Evolutionary conservation across 2,329 filamentous ascomycete species (phyloP), one percentile per base, ranked within the genome.

Genomic region (Apiospora kogelbergensis): DNA sequence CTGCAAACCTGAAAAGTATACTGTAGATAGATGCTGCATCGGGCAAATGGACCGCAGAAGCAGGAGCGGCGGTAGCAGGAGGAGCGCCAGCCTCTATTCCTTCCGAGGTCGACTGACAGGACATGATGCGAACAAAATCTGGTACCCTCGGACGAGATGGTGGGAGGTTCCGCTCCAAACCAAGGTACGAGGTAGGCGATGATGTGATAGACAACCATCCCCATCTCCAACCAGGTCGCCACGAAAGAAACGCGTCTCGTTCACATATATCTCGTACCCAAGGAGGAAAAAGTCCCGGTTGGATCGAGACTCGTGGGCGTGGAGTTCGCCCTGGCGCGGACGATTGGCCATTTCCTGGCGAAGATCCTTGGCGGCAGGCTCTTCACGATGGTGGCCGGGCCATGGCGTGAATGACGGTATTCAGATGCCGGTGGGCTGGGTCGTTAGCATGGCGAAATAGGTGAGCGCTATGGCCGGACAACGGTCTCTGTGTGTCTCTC

Each of bases 11-110:
- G 26, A 60, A 60, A 60, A 37, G 17, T 60, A 60, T 60, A 60
- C 53, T 60, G 53, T 60, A 60, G 53, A 60, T 60, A 60, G 53
- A 60, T 60, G 53, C 53, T 33, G 53, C 53, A 37, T 60, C 30
- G 53, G 53, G 30, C 30, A n/a, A 37, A 60, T 60, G 53, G 53
- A 30, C 30, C 26, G 20, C 10, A 60, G 7, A 3, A 60, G 53
- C 30, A 60, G 17, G 26, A 60, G 20, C 20, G 22, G 44, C 44
- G 22, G 7, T n/a, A 46, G n/a, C n/a, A 30, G 17, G 6, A 17
- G 13, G 15, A 20, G 26, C 48, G 26, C 53, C 26, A 60, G 26
- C 30, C 30, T 60, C 53, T 37, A 30, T 30, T 60, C 10, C 30
- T 60, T 60, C 53, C 30, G 53, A 60, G 53, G 17, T 60, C 20